Evolutionary conservation across 768 basidiomycete species (phyloP), one percentile per base, ranked within the genome.

Genomic region (Cystofilobasidium bisporidii): DNA sequence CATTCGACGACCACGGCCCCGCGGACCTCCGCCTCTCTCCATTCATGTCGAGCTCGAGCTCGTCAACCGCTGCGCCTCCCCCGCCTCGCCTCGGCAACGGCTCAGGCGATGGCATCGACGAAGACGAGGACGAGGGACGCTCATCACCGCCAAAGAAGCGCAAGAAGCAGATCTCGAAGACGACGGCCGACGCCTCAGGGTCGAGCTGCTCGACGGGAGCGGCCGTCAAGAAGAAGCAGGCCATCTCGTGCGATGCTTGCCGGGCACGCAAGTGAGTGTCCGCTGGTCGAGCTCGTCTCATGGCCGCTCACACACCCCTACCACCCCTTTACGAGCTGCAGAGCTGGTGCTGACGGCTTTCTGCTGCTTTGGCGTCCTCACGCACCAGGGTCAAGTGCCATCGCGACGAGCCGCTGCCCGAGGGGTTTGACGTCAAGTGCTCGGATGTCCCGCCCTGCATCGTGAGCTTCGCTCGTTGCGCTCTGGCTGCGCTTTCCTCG

Each of bases 191-290:
- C 14, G 8, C 43, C 6, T 5, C 43, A 17, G 14, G 43, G 17
- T 8, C 43, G 20, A 22, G 43, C n/a, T n/a, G n/a, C n/a, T 36
- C 36, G 36, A 36, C 6, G 10, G 43, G 8, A 8, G 20, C 43
- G 5, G 43, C 43, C 14, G 43, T 22, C 43, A 53, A 53, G 50
- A 53, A 53, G 50, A 53, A 53, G 50, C 50, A 53, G 50, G 50
- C 28, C 24, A 53, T 6, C 24, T 26, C 24, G 24, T 64, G 63
- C 50, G 63, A 64, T 56, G 74, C 73, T 11, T 75, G 74, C 67
- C 63, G 74, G 67, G 74, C 73, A 0, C 67, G 74, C 63, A 75
- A 75, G 74, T 75, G 67, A 69, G 74, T 70, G 5, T 48, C 20
- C n/a, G 24, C 2, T 26, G 2, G 20, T 8, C n/a, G 26, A 28